A percentile compares a stretch with the other conserved stretches of the same genome.
phyloP scores from a whole-genome alignment of 495 filamentous ascomycete species.

The Talaromyces stipitatus region DNA sequence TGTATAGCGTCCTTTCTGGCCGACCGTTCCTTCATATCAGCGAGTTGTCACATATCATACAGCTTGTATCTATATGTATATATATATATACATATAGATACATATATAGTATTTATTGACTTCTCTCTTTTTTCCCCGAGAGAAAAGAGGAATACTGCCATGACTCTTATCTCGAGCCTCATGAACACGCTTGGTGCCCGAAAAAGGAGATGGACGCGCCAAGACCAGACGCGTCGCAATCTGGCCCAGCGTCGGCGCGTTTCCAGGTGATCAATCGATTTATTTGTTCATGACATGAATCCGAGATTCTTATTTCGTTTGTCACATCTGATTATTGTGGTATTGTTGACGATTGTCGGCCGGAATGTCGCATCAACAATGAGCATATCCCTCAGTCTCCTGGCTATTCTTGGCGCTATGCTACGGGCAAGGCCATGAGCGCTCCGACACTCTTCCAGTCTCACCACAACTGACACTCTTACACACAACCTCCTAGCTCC shows the following conservation, averaged over 20 bases:
- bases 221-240: conserved; percentile 2
- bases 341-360: neutral
- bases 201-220: neutral
- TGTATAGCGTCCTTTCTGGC: too few species aligned
- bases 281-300: neutral
- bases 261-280: neutral
- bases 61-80: too few species aligned
- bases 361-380: neutral
- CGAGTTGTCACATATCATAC: too few species aligned
- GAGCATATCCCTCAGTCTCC: neutral
- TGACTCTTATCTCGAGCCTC: neutral
- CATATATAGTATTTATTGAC: too few species aligned
- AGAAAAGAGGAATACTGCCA: neutral
- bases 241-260: neutral
- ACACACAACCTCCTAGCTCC: too few species aligned
- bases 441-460: neutral
- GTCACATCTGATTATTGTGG: neutral
- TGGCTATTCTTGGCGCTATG: neutral
- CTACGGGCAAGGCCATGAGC: neutral
- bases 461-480: neutral
- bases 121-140: neutral
- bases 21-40: too few species aligned
- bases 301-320: neutral
- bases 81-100: too few species aligned
- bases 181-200: neutral